Percentiles rank a stretch among this genome's conserved stretches.
Conservation (phyloP, 352 stramenopile species). For the Paralagenidium karlingii region DNA sequence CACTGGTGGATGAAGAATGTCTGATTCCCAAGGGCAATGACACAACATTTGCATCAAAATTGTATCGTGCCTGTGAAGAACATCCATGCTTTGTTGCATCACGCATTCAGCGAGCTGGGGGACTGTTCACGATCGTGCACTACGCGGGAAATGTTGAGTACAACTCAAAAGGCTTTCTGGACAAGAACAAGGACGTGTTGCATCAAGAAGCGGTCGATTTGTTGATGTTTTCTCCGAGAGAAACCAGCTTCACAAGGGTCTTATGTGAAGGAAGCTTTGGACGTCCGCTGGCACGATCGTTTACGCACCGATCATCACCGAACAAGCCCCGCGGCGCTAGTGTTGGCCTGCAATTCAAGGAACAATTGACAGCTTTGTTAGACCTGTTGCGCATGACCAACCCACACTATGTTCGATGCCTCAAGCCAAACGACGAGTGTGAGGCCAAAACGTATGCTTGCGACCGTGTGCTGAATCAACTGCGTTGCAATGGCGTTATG, state of each 20-base stretch:
- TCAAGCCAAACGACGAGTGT: constrained; percentile 83
- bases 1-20: constrained; percentile 83
- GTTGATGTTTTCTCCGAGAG: constrained; percentile 48
- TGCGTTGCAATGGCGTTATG: constrained; percentile 79
- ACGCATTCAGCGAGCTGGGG: constrained; percentile 59
- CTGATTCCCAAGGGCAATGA: constrained; percentile 78
- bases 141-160: constrained; percentile 78
- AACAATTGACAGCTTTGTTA: constrained; percentile 58
- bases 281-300: constrained; percentile 23
- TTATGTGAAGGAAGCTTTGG: constrained; percentile 54
- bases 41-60: constrained; percentile 65
- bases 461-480: constrained; percentile 67
- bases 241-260: constrained; percentile 60
- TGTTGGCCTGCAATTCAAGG: constrained; percentile 81
- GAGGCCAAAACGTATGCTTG: constrained; percentile 39
- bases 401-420: constrained; percentile 81
- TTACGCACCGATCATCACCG: constrained; percentile 27
- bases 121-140: constrained; percentile 67
- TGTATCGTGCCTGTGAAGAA: constrained; percentile 51
- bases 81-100: constrained; percentile 58
- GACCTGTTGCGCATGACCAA: constrained; percentile 60
- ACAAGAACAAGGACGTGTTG: constrained; percentile 82
- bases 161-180: constrained; percentile 52
- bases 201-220: constrained; percentile 75
- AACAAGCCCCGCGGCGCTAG: constrained; percentile 65